A percentile compares a stretch with the other conserved stretches of the same genome.
Evolutionary conservation across 345 rosid genomes (phyloP).

Genomic region (Eucalyptus paniculata): DNA sequence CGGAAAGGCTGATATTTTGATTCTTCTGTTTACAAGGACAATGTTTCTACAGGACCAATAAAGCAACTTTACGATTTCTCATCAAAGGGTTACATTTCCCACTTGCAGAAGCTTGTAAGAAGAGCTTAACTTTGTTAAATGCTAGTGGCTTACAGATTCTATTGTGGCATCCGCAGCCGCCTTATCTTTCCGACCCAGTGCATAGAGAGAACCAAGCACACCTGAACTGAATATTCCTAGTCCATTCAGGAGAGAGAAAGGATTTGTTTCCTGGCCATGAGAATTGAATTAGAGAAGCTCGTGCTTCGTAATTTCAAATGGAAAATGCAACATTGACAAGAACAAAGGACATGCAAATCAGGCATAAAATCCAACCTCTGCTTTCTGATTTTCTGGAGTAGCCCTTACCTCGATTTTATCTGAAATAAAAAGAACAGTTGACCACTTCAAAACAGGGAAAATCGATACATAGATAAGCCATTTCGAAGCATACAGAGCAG

Average conservation of each 20-base stretch:
- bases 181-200: slow-evolving; percentile 55
- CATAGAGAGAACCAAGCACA: slow-evolving; percentile 82
- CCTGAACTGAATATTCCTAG: slow-evolving; percentile 68
- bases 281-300: not conserved
- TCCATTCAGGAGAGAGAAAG: slow-evolving; percentile 62
- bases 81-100: not conserved
- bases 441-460: not conserved
- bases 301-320: not conserved
- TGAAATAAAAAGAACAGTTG: slow-evolving; percentile 18
- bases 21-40: not conserved
- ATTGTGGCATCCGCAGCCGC: slow-evolving; percentile 33
- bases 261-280: slow-evolving; percentile 12
- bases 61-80: not conserved
- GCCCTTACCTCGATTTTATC: slow-evolving; percentile 25
- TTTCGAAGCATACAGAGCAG: not conserved
- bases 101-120: not conserved
- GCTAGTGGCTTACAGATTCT: slow-evolving; percentile 47
- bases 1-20: not conserved
- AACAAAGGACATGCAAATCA: not conserved
- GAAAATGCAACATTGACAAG: not conserved
- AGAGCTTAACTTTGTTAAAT: not conserved
- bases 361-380: slow-evolving; percentile 37
- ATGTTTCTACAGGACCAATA: not conserved
- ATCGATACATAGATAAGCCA: not conserved
- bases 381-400: slow-evolving; percentile 15